Conservation (phyloP, 2,329 filamentous ascomycete species). For the Simplicillium aogashimaense region DNA sequence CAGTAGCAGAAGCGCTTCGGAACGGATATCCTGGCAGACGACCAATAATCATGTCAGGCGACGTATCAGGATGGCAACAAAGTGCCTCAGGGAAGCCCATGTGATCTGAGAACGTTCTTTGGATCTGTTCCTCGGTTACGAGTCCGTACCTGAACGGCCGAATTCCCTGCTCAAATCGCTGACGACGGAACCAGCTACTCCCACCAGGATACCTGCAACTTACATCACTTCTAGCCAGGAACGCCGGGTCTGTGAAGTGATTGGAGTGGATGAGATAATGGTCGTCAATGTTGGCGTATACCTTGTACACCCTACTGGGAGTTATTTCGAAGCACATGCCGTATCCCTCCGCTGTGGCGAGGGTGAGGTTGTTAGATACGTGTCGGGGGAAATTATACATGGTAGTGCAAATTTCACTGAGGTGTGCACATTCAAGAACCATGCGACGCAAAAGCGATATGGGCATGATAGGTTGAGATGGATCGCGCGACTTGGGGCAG, state of each 20-base stretch:
- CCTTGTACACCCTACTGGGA: not conserved
- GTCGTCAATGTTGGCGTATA: not conserved
- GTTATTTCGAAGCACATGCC: conserved; percentile 4
- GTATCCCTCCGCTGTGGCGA: conserved; percentile 6
- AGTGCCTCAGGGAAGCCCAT: conserved; percentile 3
- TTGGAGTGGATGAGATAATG: conserved; percentile 4
- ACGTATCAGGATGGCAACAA: conserved; percentile 7
- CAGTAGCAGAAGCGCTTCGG: conserved; percentile 2
- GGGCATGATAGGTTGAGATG: conserved; percentile 1
- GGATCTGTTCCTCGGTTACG: conserved; percentile 1
- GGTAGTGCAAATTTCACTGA: conserved; percentile 3
- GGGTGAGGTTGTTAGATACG: conserved; percentile 5
- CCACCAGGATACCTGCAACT: conserved; percentile 6
- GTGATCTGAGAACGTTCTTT: conserved; percentile 3
- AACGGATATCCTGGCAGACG: conserved; percentile 7
- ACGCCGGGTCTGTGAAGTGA: conserved; percentile 5
- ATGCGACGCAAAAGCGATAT: conserved; percentile 5
- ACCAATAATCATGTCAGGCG: conserved; percentile 1
- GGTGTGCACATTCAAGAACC: conserved; percentile 4
- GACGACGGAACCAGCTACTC: conserved; percentile 7
- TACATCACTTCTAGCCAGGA: conserved; percentile 3
- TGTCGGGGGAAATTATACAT: conserved; percentile 6
- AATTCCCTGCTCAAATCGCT: not conserved
- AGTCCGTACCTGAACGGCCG: not conserved
- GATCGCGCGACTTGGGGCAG: conserved; percentile 1